phyloP scores from a whole-genome alignment of 2,329 filamentous ascomycete species.

The Hymenoscyphus fructigenus region DNA sequence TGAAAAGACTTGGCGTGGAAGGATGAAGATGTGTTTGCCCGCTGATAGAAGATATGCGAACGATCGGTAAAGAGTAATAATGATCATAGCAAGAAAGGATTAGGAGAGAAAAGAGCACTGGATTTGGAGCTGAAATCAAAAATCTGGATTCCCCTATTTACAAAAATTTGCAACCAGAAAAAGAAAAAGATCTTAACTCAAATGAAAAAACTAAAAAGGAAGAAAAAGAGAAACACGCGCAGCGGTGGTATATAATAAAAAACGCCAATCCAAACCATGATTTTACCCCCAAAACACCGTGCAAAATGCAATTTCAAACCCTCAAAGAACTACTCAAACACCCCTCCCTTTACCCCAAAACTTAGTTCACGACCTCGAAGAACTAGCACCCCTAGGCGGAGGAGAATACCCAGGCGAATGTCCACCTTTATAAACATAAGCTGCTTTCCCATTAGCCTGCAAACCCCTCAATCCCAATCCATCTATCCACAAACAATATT shows the following conservation, averaged over 20 bases:
- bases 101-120: too few relatives aligned
- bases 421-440: slow-evolving; percentile 19
- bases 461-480: slow-evolving; percentile 2
- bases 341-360: too few relatives aligned
- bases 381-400: background rate
- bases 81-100: too few relatives aligned
- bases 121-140: too few relatives aligned
- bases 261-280: background rate
- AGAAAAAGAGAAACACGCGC: background rate
- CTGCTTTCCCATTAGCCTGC: slow-evolving; percentile 6
- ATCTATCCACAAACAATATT: background rate
- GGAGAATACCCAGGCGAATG: slow-evolving; percentile 4
- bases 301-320: background rate
- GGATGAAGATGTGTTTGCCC: too few relatives aligned
- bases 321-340: background rate
- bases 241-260: slow-evolving; percentile 8
- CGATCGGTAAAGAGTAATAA: too few relatives aligned
- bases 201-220: background rate
- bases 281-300: background rate
- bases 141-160: too few relatives aligned
- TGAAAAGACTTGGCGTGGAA: too few relatives aligned
- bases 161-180: background rate
- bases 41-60: too few relatives aligned
- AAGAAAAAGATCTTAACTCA: background rate
- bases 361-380: background rate